phyloP scores from a whole-genome alignment of 176 grass and related monocot species.

The Triticum monococcum region DNA sequence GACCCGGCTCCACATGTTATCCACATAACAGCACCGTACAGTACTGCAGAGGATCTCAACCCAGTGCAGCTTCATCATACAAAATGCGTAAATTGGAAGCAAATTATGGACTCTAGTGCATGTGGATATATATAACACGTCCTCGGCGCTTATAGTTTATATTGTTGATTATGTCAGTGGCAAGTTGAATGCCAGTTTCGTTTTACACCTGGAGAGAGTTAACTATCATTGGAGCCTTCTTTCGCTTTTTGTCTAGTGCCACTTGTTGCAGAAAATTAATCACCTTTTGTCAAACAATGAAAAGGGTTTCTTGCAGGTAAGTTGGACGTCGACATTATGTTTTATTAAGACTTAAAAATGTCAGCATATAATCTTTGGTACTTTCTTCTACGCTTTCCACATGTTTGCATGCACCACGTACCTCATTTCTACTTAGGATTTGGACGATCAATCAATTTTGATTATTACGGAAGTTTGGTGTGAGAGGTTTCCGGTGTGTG shows the following conservation, averaged over 20 bases:
- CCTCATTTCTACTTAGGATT: neutral
- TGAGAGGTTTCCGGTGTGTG: neutral
- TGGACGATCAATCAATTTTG: neutral
- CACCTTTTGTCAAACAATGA: constrained; percentile 2
- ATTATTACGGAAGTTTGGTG: neutral
- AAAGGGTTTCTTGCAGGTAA: constrained; percentile 33
- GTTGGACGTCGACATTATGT: constrained; percentile 17
- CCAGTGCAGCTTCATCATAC: no score
- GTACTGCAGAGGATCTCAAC: no score
- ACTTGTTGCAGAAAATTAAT: neutral
- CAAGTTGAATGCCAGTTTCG: neutral
- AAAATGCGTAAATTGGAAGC: no score
- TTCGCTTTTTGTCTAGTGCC: neutral
- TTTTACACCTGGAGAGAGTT: neutral
- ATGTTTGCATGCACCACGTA: neutral
- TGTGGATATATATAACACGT: no score
- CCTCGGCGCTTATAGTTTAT: neutral
- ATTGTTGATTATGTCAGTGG: neutral
- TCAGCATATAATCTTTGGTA: neutral
- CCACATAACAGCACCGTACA: no score
- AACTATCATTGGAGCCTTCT: neutral
- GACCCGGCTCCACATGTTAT: no score
- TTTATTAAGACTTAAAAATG: neutral
- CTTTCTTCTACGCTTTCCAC: neutral
- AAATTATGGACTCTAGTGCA: no score